phyloP scores from a whole-genome alignment of 2,329 filamentous ascomycete genomes.

The Colletotrichum shisoi region DNA sequence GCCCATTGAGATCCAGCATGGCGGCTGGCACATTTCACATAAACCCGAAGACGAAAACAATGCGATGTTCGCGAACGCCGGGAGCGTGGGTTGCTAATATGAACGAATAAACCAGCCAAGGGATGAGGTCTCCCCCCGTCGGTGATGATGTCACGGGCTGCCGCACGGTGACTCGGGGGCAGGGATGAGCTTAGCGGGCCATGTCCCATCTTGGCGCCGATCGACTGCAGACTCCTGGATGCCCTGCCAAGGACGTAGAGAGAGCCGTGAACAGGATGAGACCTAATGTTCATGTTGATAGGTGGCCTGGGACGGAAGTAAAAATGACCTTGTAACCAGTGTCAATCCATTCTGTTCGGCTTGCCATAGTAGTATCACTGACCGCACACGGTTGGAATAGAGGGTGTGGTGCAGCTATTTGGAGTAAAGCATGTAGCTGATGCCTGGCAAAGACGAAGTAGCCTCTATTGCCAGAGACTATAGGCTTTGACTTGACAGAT shows the following conservation, averaged over 20 bases:
- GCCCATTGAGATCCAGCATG: conserved; percentile 8
- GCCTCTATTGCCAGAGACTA: background rate
- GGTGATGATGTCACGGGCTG: conserved; percentile 36
- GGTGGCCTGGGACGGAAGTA: background rate
- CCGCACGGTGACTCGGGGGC: conserved; percentile 32
- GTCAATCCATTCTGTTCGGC: background rate
- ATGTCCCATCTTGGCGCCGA: conserved; percentile 37
- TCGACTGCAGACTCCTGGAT: conserved; percentile 35
- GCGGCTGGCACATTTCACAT: conserved; percentile 15
- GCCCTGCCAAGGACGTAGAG: conserved; percentile 30
- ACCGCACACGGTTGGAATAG: background rate
- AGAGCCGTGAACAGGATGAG: conserved; percentile 8
- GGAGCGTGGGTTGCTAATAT: background rate
- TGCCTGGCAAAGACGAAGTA: background rate
- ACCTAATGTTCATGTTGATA: background rate
- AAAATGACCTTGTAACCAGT: background rate
- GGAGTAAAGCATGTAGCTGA: background rate
- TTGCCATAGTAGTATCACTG: background rate
- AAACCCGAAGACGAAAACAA: background rate
- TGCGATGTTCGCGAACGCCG: background rate
- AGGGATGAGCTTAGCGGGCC: conserved; percentile 38
- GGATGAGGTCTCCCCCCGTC: conserved; percentile 26
- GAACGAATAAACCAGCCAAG: conserved; percentile 19
- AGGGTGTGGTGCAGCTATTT: background rate
- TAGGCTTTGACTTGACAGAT: background rate